Percentiles rank a stretch among this genome's conserved stretches.
phyloP scores from a whole-genome alignment of 225 moss, liverwort and hornwort genomes.

The Thuidium tamariscinum region DNA sequence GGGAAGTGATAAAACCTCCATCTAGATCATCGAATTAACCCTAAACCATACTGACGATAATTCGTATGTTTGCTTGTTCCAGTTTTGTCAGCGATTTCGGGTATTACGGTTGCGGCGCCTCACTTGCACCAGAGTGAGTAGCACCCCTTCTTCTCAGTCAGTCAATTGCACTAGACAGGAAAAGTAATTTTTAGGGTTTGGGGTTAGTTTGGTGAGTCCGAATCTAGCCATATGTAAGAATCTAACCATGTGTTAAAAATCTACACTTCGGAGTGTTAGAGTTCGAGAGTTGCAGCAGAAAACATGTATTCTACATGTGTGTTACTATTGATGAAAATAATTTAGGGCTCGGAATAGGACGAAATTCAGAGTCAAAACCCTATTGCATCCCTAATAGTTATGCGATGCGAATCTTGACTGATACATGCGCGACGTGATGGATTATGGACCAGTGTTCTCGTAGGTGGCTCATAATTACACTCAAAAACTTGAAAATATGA shows the following conservation, averaged over 20 bases:
- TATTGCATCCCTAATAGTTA: not conserved
- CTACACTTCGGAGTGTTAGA: not conserved
- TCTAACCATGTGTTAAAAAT: not conserved
- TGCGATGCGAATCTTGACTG: not conserved
- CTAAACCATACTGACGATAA: not conserved
- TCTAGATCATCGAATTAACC: not conserved
- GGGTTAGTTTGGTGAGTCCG: not conserved
- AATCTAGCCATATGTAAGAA: not conserved
- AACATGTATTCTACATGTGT: not conserved
- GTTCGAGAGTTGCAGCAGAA: not conserved
- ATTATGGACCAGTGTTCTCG: not conserved
- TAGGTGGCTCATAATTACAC: not conserved
- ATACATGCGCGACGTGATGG: not conserved
- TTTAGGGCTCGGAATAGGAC: not conserved
- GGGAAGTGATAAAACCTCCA: not conserved
- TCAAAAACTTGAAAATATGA: not conserved
- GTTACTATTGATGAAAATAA: not conserved
- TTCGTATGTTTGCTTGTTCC: not conserved
- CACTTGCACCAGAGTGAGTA: slow-evolving; percentile 53
- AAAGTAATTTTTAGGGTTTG: not conserved
- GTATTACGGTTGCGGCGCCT: slow-evolving; percentile 63
- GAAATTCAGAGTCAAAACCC: not conserved
- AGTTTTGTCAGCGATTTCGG: slow-evolving; percentile 84
- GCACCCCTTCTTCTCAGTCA: not conserved
- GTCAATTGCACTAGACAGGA: not conserved